Evolutionary conservation across 371 early-diverging fungal genomes (phyloP).

Genomic region (Cokeromyces recurvatus): DNA sequence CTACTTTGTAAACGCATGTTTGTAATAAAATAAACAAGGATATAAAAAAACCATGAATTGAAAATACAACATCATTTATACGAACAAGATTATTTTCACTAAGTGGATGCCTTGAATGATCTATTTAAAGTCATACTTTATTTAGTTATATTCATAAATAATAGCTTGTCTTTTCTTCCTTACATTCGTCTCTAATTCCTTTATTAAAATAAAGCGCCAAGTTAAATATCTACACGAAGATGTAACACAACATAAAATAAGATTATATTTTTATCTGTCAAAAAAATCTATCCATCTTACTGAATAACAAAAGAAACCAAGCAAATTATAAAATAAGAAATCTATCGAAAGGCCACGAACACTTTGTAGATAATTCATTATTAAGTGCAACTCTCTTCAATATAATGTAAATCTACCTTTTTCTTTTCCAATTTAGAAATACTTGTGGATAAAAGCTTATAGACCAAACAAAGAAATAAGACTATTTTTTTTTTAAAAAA

Average conservation of each 20-base stretch:
- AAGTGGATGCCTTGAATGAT: slow-evolving; percentile 51
- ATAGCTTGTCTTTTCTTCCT: background rate
- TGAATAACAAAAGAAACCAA: slow-evolving; percentile 78
- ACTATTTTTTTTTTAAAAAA: slow-evolving; percentile 6
- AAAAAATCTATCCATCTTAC: too few species aligned
- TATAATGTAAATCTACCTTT: slow-evolving; percentile 18
- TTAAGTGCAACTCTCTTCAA: background rate
- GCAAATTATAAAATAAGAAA: slow-evolving; percentile 71
- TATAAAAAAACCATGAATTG: slow-evolving; percentile 68
- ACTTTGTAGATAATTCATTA: slow-evolving; percentile 17
- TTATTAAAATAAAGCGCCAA: slow-evolving; percentile 56
- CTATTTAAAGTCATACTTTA: too few species aligned
- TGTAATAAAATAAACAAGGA: slow-evolving; percentile 60
- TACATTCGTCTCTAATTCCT: slow-evolving; percentile 58
- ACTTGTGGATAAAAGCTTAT: slow-evolving; percentile 39
- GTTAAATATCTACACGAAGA: slow-evolving; percentile 52
- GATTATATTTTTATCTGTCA: background rate
- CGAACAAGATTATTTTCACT: slow-evolving; percentile 61
- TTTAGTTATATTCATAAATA: background rate
- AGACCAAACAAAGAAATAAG: slow-evolving; percentile 37
- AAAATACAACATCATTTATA: slow-evolving; percentile 80
- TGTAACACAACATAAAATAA: background rate
- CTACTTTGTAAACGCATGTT: slow-evolving; percentile 62
- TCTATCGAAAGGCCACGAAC: slow-evolving; percentile 83
- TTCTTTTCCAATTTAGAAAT: slow-evolving; percentile 28